Evolutionary conservation across 176 grass and related monocot species (phyloP).

Genomic region (Ensete glaucum): DNA sequence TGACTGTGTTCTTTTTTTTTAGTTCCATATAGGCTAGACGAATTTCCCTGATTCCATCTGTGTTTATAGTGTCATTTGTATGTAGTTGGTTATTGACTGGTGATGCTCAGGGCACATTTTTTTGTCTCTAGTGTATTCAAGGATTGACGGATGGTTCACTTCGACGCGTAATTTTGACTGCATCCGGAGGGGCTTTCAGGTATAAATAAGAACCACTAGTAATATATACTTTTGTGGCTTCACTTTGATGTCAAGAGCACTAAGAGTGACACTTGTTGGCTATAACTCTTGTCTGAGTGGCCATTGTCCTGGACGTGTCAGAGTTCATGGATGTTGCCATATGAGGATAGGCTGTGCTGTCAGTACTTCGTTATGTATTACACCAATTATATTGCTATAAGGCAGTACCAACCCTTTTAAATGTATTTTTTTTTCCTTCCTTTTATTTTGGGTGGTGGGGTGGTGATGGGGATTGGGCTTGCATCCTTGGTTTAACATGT

Average conservation of each 20-base stretch:
- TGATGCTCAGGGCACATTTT: neutral
- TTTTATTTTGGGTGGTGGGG: neutral
- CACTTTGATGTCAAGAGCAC: neutral
- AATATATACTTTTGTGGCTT: neutral
- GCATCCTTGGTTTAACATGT: neutral
- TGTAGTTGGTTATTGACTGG: neutral
- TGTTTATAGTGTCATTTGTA: neutral
- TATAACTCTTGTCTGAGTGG: conserved; percentile 7
- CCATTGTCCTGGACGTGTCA: neutral
- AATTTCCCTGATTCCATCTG: neutral
- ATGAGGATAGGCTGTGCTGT: too few species aligned
- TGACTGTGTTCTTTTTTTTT: neutral
- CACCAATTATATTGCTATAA: too few species aligned
- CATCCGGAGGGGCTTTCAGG: conserved; percentile 99
- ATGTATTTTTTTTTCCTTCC: neutral
- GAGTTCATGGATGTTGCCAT: too few species aligned
- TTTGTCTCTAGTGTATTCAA: conserved; percentile 74
- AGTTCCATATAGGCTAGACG: neutral
- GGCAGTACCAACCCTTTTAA: too few species aligned
- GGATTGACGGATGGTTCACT: conserved; percentile 80
- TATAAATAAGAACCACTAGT: conserved; percentile 9
- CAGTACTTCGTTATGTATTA: too few species aligned
- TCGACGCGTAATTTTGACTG: conserved; percentile 86
- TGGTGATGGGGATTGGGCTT: too few species aligned
- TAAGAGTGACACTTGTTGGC: neutral